phyloP scores from a whole-genome alignment of 2,329 filamentous ascomycete genomes.

The Aureobasidium leucospermi region DNA sequence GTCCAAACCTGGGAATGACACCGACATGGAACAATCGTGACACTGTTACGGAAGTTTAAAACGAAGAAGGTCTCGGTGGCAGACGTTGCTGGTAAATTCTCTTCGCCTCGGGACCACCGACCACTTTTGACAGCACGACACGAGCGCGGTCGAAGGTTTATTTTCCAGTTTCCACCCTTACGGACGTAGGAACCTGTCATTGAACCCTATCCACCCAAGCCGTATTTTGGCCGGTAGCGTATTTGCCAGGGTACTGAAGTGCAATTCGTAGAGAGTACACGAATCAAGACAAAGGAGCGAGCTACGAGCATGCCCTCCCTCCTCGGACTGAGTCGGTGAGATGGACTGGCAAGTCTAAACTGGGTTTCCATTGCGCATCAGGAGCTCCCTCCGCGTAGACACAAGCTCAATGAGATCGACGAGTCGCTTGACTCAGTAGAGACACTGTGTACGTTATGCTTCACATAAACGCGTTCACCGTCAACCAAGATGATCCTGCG shows the following conservation, averaged over 20 bases:
- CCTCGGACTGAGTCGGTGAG: not conserved
- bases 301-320: not conserved
- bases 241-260: not conserved
- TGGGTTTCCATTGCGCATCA: not conserved
- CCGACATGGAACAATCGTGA: slow-evolving; percentile 10
- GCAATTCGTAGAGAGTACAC: not conserved
- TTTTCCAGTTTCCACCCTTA: not conserved
- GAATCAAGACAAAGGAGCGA: not conserved
- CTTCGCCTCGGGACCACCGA: not conserved
- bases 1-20: not conserved
- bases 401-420: not conserved
- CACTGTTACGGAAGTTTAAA: slow-evolving; percentile 9
- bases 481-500: not conserved
- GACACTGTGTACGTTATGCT: not conserved
- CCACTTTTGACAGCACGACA: slow-evolving; percentile 8
- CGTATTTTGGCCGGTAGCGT: not conserved
- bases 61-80: slow-evolving; percentile 7
- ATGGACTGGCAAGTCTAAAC: not conserved
- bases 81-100: slow-evolving; percentile 1
- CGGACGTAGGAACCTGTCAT: slow-evolving; percentile 11
- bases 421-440: not conserved
- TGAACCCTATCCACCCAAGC: not conserved
- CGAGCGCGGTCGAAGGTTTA: not conserved
- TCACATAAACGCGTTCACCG: slow-evolving; percentile 4
- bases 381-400: not conserved